A percentile compares a stretch with the other conserved stretches of the same genome.
Conservation (phyloP, 169 alveolate species). For the Fabrea salina region DNA sequence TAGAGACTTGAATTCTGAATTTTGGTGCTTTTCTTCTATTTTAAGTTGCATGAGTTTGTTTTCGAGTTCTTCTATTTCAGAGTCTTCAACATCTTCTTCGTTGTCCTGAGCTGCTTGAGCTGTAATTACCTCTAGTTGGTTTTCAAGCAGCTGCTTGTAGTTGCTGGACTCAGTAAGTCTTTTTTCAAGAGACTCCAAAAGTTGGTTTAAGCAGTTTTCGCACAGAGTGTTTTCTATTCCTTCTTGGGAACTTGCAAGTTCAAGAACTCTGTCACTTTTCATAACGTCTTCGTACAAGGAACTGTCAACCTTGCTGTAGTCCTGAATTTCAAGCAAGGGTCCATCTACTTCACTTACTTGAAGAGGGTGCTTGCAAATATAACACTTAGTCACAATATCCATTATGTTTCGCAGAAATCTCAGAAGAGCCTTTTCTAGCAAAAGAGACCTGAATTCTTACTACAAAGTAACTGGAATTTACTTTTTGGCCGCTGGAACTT, state of each 20-base stretch:
- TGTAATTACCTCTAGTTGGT: not conserved
- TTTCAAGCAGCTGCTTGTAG: not conserved
- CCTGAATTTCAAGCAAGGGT: not conserved
- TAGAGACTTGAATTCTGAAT: not conserved
- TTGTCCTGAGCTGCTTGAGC: not conserved
- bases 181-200: not conserved
- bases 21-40: not conserved
- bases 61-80: not conserved
- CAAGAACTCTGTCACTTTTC: conserved; percentile 7
- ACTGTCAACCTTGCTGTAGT: not conserved
- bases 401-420: too few species aligned
- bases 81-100: not conserved
- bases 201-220: not conserved
- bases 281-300: not conserved
- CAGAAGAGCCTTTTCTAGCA: too few species aligned
- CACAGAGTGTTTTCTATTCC: not conserved
- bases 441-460: too few species aligned
- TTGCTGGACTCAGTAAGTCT: not conserved
- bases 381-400: not conserved
- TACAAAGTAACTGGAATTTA: too few species aligned
- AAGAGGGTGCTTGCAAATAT: conserved; percentile 4
- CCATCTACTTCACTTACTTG: not conserved
- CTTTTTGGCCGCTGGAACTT: too few species aligned
- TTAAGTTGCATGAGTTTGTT: not conserved
- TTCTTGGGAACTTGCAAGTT: not conserved